Percentiles rank a stretch among this genome's conserved stretches.
Conservation (phyloP, 495 filamentous ascomycete species). For the Talaromyces nanjingensis region DNA sequence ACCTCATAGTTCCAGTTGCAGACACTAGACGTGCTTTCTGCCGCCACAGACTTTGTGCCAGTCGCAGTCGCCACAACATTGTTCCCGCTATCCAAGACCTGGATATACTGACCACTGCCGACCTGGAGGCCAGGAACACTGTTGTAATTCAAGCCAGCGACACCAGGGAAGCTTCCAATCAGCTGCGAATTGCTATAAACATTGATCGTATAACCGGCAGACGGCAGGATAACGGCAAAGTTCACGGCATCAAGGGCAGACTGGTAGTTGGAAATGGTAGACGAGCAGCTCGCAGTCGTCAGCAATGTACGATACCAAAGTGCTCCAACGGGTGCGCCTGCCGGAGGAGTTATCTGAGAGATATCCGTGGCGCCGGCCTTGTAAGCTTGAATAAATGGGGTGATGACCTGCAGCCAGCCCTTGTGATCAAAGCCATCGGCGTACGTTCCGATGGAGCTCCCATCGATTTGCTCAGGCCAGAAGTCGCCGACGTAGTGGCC, state of each 20-base stretch:
- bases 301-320: constrained; percentile 16
- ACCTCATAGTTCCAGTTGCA: constrained; percentile 11
- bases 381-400: constrained; percentile 28
- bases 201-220: constrained; percentile 8
- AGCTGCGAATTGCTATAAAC: constrained; percentile 9
- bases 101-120: constrained; percentile 6
- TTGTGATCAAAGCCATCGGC: constrained; percentile 16
- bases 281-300: constrained; percentile 7
- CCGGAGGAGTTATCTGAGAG: background rate
- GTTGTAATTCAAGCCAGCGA: constrained; percentile 10
- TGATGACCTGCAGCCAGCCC: constrained; percentile 24
- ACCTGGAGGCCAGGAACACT: background rate
- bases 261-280: constrained; percentile 6
- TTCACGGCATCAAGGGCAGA: constrained; percentile 9
- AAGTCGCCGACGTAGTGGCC: constrained; percentile 40
- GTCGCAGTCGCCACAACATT: constrained; percentile 9
- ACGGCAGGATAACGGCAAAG: constrained; percentile 12
- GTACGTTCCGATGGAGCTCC: background rate
- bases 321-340: constrained; percentile 2
- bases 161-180: constrained; percentile 5
- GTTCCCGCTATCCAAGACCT: background rate
- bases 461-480: constrained; percentile 23
- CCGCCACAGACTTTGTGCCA: constrained; percentile 8
- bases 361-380: constrained; percentile 18
- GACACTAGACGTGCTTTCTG: background rate